Percentiles rank a stretch among this genome's conserved stretches.
Evolutionary conservation across 441 rosid genomes (phyloP).

Genomic region (Raphanus hybrid): DNA sequence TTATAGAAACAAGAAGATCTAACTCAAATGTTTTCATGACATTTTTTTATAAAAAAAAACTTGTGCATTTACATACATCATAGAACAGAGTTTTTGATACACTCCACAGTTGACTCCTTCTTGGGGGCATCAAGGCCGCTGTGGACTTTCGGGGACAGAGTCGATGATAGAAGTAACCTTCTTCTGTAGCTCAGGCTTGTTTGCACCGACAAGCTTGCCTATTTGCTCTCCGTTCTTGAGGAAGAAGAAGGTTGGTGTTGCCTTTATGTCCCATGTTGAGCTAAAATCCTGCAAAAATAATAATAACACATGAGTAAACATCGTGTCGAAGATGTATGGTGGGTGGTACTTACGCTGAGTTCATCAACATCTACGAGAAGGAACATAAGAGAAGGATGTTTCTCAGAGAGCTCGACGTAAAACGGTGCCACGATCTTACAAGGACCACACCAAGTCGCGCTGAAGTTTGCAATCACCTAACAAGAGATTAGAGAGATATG

Average conservation of each 20-base stretch:
- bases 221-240: slow-evolving; percentile 81
- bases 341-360: slow-evolving; percentile 63
- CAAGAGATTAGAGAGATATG: neutral
- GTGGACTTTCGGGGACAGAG: slow-evolving; percentile 35
- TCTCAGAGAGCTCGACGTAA: slow-evolving; percentile 79
- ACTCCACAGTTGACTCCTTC: too few relatives aligned
- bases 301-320: neutral
- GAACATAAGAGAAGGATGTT: slow-evolving; percentile 78
- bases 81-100: neutral
- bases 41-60: neutral
- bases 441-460: slow-evolving; percentile 99
- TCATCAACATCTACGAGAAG: slow-evolving; percentile 94
- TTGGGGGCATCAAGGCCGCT: neutral
- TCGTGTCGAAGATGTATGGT: too few relatives aligned
- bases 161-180: slow-evolving; percentile 65
- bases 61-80: slow-evolving; percentile 22
- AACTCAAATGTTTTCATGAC: slow-evolving; percentile 6
- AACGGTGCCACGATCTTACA: slow-evolving; percentile 85
- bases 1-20: neutral
- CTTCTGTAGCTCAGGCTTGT: slow-evolving; percentile 93
- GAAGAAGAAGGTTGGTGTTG: slow-evolving; percentile 96
- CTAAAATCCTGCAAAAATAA: slow-evolving; percentile 76
- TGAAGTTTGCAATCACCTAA: slow-evolving; percentile 92
- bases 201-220: slow-evolving; percentile 95
- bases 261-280: slow-evolving; percentile 92